These are phyloP conservation scores for Mycena sanguinolenta DNA, from an alignment of 768 basidiomycete genomes.

Conservation along the genomic window DNA sequence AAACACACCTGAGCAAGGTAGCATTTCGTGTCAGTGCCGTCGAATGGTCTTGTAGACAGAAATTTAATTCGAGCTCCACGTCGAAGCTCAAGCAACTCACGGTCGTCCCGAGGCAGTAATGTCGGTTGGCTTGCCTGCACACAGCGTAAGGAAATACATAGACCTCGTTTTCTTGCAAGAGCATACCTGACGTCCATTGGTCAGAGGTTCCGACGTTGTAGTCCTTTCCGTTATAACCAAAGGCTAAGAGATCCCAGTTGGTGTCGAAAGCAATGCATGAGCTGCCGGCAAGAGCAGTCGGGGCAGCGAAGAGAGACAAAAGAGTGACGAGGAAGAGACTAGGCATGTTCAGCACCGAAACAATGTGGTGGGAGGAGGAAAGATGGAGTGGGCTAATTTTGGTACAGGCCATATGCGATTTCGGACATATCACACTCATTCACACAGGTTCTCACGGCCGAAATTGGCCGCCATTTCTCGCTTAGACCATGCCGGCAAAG, in stretches of 20 bases:
- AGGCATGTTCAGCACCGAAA: slow-evolving; percentile 14
- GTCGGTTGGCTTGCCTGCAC: slow-evolving; percentile 67
- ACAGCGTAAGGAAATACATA: slow-evolving; percentile 13
- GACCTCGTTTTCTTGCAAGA: slow-evolving; percentile 1
- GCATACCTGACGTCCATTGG: slow-evolving; percentile 73
- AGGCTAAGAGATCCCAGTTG: slow-evolving; percentile 87
- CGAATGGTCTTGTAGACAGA: slow-evolving; percentile 65
- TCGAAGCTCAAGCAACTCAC: slow-evolving; percentile 57
- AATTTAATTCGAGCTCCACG: slow-evolving; percentile 4
- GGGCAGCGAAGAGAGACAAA: slow-evolving; percentile 56
- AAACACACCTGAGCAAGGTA: slow-evolving; percentile 74
- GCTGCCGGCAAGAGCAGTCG: slow-evolving; percentile 50
- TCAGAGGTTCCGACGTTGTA: slow-evolving; percentile 82
- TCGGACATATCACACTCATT: too few relatives aligned
- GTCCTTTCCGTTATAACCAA: slow-evolving; percentile 88
- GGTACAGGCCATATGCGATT: background rate
- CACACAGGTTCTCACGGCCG: background rate
- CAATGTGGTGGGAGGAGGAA: slow-evolving; percentile 1
- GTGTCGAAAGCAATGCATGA: slow-evolving; percentile 86
- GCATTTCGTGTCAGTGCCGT: slow-evolving; percentile 74
- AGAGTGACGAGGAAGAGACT: slow-evolving; percentile 65
- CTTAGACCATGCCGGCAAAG: background rate
- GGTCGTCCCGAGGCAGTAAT: slow-evolving; percentile 84
- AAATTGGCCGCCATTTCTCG: background rate
- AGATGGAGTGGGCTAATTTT: background rate